A percentile compares a stretch with the other conserved stretches of the same genome.
These are phyloP conservation scores for Dictyostelium intermedium DNA, from an alignment of 78 protist species.

Conservation along the genomic window DNA sequence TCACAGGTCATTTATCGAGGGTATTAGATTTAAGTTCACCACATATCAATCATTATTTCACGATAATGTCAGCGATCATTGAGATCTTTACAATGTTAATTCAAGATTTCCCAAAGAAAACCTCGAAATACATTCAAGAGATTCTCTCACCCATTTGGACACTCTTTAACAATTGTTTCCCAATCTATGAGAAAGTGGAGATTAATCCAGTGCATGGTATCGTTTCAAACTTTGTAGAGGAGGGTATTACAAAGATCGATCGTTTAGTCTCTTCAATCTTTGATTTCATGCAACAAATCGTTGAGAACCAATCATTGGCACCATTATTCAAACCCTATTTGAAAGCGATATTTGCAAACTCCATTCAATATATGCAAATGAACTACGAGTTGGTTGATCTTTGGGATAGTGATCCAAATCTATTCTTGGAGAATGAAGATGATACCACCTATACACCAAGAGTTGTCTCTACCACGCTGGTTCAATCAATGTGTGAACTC, in stretches of 20 bases:
- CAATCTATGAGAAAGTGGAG: constrained; percentile 24
- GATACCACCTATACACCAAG: constrained; percentile 17
- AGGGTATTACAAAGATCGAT: constrained; percentile 23
- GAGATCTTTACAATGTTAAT: not conserved
- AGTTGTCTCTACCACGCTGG: not conserved
- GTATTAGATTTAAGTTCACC: not conserved
- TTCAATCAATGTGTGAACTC: not conserved
- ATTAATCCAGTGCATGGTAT: constrained; percentile 22
- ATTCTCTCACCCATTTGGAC: constrained; percentile 33
- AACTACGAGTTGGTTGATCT: not conserved
- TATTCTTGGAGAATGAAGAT: constrained; percentile 43
- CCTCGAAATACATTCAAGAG: not conserved
- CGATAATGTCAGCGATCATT: not conserved
- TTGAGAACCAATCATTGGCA: not conserved
- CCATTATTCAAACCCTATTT: not conserved
- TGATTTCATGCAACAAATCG: constrained; percentile 9
- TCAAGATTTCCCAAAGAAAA: not conserved
- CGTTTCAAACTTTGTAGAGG: not conserved
- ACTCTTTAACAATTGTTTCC: constrained; percentile 3
- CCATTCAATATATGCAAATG: constrained; percentile 19
- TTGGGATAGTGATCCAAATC: constrained; percentile 7
- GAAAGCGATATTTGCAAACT: not conserved
- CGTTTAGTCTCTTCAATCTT: not conserved
- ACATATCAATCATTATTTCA: constrained; percentile 13
- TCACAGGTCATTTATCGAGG: not conserved